These are phyloP conservation scores for Oryza meyeriana DNA, from an alignment of 176 grass and related monocot genomes.

Conservation along the genomic window DNA sequence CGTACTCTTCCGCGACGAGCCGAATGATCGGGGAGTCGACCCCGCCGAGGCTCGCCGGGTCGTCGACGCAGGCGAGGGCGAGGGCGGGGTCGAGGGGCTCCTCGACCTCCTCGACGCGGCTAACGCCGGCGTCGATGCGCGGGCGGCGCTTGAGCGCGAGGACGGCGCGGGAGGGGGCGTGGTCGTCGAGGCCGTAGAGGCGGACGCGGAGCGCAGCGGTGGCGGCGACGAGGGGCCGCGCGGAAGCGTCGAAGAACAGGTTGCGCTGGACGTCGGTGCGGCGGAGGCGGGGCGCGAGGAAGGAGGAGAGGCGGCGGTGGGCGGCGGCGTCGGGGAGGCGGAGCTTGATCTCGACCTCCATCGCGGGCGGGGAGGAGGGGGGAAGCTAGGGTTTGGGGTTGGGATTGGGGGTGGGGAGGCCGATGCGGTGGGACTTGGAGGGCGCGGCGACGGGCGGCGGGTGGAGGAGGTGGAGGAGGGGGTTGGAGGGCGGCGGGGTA, in stretches of 20 bases:
- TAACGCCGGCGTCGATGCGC: constrained; percentile 56
- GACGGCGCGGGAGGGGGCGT: constrained; percentile 43
- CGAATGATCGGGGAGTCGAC: constrained; percentile 59
- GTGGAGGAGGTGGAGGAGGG: constrained; percentile 60
- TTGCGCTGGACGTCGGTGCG: constrained; percentile 75
- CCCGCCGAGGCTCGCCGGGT: constrained; percentile 53
- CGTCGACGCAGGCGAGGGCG: constrained; percentile 58
- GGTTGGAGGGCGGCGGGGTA: constrained; percentile 29
- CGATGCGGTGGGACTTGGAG: constrained; percentile 70
- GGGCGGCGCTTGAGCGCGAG: constrained; percentile 86
- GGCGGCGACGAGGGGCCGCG: constrained; percentile 54
- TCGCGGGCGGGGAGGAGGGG: background rate
- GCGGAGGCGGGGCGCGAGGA: constrained; percentile 51
- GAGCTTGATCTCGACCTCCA: constrained; percentile 95
- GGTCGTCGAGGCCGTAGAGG: constrained; percentile 50
- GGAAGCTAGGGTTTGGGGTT: constrained; percentile 22
- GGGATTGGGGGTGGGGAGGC: constrained; percentile 33
- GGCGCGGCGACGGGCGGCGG: constrained; percentile 52
- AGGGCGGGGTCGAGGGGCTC: constrained; percentile 67
- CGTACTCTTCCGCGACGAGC: constrained; percentile 60
- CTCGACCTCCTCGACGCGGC: constrained; percentile 84
- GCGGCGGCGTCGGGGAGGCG: constrained; percentile 64
- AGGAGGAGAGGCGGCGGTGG: constrained; percentile 69
- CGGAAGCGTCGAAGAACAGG: constrained; percentile 75
- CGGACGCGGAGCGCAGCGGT: constrained; percentile 69